Base-by-base conservation (phyloP, 139 green algal species). In the Pseudopediastrum boryanum region DNA sequence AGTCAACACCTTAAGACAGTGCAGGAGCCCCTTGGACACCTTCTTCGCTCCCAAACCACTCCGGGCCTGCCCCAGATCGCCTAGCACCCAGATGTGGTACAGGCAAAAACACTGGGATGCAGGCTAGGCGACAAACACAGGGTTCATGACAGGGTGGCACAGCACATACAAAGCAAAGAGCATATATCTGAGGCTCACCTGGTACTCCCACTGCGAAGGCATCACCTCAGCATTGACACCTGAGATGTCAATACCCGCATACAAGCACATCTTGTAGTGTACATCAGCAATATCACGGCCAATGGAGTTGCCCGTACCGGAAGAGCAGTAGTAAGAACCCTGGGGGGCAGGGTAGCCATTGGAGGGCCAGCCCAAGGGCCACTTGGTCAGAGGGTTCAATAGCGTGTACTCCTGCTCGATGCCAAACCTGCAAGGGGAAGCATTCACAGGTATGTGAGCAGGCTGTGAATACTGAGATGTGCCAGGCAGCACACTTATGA, bases 191-290 rank as follows among this genome's bases (percentile, higher is more conserved):
- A 42, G 35, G 23, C 82, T 35, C 29, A 93, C 89, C 89, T 98
- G 94, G 90, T 96, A 99, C 92, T 99, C 96, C 96, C 96, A 99
- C 86, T 99, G 96, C 1, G 90, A 88, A 27, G 96, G 96, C 93
- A 99, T 98, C 43, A 99, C 96, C 93, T 99, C 96, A 2, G 90
- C 96, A 80, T 99, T 99, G 41, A 97, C 85, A 56, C 96, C 96
- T 23, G 83, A 93, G 86, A 99, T 95, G 59, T 96, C 90, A 77
- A 99, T 86, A 68, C 96, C 96, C 4, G 96, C 90, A 46, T 90
- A 93, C 78, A 98, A 82, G 86, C 96, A 99, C 38, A 87, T 85
- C 88, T 98, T 97, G 89, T 97, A 95, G 92, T 99, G 96, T 39
- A 95, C 92, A 82, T 99, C 96, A 33, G 93, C 86, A 39, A 99